Base-by-base conservation (phyloP, 1,284 basidiomycete species). In the Ustilago xerochloae region DNA sequence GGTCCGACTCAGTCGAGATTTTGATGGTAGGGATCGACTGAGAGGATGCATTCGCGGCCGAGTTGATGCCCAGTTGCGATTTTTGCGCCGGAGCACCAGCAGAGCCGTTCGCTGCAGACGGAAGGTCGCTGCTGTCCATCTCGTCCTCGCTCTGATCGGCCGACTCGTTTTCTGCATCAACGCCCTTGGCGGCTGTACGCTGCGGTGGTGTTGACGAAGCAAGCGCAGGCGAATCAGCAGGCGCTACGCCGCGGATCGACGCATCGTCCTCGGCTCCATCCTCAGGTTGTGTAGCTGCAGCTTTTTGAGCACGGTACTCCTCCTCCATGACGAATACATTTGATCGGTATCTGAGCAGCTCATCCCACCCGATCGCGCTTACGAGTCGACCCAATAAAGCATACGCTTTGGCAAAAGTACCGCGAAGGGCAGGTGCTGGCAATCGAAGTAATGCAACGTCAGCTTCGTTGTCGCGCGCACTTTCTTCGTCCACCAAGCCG, bases 321-420 rank as follows among this genome's bases (percentile, higher is more conserved):
- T 99, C 96, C 85, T 99, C 96, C 96, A 99, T 99, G 36, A 99
- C 97, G 85, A 99, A 99, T 10, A 99, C 96, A 48, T 88, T 87
- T 84, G 92, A 94, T 87, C 96, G 90, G 29, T 92, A 92, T 87
- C 94, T 94, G 61, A 99, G 88, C 15, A 99, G 88, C 86, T 99
- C 97, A 85, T 99, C 97, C 97, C 96, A 99, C 0, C 96, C 97
- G 73, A 99, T 94, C 78, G 93, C 90, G 5, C 91, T 91, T 29
- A 97, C 94, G 18, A 99, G 89, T 1, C 91, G 89, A 6, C 96
- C 92, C 16, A 99, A 88, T 16, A 99, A 89, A 3, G 91, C 88
- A 82, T 99, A 99, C 0, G 97, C 97, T 59, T 94, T 90, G 4
- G 94, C 91, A 90, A 97, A 99, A 0, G 97, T 99, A 6, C 96